These are phyloP conservation scores for Geranomyces michiganensis DNA, from an alignment of 192 early-diverging fungal genomes.

Conservation along the genomic window DNA sequence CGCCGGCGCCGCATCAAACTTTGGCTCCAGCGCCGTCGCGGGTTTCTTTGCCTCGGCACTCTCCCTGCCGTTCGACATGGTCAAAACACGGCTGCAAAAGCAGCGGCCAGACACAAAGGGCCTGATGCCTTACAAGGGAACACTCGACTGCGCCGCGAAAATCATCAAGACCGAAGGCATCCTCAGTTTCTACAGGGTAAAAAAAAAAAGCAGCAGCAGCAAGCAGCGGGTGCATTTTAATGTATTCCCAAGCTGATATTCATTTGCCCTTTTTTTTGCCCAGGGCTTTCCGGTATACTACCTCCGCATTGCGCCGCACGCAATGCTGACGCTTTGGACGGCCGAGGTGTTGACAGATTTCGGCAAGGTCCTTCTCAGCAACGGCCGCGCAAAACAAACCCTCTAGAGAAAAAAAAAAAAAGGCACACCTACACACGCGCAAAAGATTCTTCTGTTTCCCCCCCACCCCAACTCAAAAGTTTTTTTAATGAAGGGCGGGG, in stretches of 20 bases:
- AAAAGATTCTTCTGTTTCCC: too few species aligned
- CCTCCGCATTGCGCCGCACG: conserved; percentile 59
- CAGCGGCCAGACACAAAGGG: conserved; percentile 48
- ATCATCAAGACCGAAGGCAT: conserved; percentile 51
- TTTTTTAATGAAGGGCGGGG: too few species aligned
- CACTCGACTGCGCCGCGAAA: conserved; percentile 54
- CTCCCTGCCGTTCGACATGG: conserved; percentile 59
- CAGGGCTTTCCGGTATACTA: conserved; percentile 60
- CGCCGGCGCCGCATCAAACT: conserved; percentile 34
- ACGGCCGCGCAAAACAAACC: not conserved
- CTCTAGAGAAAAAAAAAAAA: not conserved
- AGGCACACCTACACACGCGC: not conserved
- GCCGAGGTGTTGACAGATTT: conserved; percentile 44
- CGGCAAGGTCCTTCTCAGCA: conserved; percentile 23
- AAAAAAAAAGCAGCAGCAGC: too few species aligned
- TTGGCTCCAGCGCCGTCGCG: conserved; percentile 54
- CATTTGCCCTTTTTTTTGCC: conserved; percentile 17
- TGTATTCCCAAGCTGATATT: not conserved
- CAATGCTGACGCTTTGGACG: conserved; percentile 51
- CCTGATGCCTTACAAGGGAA: conserved; percentile 48
- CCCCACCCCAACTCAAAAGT: too few species aligned
- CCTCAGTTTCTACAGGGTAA: conserved; percentile 52
- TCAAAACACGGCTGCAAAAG: conserved; percentile 62
- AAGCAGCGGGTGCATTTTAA: too few species aligned
- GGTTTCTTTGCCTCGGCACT: conserved; percentile 62